Percentiles rank a stretch among this genome's conserved stretches.
These are phyloP conservation scores for Brassica balearica DNA, from an alignment of 441 rosid genomes.

Conservation along the genomic window DNA sequence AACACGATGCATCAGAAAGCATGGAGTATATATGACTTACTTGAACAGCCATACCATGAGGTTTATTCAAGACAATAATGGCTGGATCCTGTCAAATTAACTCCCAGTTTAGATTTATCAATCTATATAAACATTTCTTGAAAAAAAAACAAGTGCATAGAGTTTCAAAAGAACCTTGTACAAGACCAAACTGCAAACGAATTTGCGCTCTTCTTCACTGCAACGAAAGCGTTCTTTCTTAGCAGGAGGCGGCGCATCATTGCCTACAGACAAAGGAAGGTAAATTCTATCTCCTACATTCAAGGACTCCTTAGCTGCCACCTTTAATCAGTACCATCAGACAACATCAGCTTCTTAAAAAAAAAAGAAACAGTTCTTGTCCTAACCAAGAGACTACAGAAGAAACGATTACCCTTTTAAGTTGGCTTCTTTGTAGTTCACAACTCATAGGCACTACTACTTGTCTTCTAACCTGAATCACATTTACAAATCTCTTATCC, in stretches of 20 bases:
- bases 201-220: constrained; percentile 67
- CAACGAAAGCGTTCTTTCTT: constrained; percentile 51
- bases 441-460: constrained; percentile 19
- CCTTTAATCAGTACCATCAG: constrained; percentile 60
- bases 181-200: constrained; percentile 66
- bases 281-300: constrained; percentile 75
- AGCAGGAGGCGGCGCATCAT: constrained; percentile 41
- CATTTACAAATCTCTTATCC: constrained; percentile 17
- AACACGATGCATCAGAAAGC: constrained; percentile 14
- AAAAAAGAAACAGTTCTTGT: background rate
- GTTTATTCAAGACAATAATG: constrained; percentile 79
- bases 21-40: constrained; percentile 44
- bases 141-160: constrained; percentile 25
- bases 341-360: constrained; percentile 11
- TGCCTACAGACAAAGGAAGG: constrained; percentile 69
- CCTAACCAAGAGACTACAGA: background rate
- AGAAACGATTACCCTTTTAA: constrained; percentile 59
- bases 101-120: constrained; percentile 14
- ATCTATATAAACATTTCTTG: background rate
- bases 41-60: constrained; percentile 95
- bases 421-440: constrained; percentile 45
- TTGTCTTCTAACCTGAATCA: constrained; percentile 75
- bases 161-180: constrained; percentile 60
- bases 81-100: constrained; percentile 65
- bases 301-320: constrained; percentile 79